Evolutionary conservation across 2,329 filamentous ascomycete species (phyloP).

Genomic region (Aspergillus sp.): DNA sequence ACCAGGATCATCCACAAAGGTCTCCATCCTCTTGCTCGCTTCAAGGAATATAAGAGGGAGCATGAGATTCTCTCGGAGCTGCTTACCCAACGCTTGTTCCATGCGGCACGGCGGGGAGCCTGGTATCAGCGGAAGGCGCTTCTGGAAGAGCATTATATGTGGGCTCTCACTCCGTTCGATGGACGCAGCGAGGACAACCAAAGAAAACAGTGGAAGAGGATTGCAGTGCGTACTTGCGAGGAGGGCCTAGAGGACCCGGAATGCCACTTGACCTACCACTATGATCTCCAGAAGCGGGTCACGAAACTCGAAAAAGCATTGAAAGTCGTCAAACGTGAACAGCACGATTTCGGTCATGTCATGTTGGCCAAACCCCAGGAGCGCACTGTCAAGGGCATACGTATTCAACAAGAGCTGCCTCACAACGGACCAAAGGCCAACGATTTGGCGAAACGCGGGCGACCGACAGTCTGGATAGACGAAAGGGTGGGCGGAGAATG

Average conservation of each 20-base stretch:
- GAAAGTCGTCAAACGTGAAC: conserved; percentile 70
- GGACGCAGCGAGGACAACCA: conserved; percentile 48
- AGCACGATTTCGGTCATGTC: conserved; percentile 89
- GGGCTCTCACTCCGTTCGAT: conserved; percentile 44
- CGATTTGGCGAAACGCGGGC: conserved; percentile 21
- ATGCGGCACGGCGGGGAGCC: conserved; percentile 69
- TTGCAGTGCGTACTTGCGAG: conserved; percentile 74
- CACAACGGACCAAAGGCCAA: conserved; percentile 8
- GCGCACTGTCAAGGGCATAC: conserved; percentile 65
- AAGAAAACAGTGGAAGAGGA: conserved; percentile 73
- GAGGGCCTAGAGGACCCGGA: conserved; percentile 74
- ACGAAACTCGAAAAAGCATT: conserved; percentile 78
- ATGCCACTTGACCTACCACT: conserved; percentile 87
- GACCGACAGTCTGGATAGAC: conserved; percentile 77
- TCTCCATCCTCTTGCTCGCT: conserved; percentile 64
- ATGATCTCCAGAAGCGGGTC: conserved; percentile 90
- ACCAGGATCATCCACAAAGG: conserved; percentile 89
- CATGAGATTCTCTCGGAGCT: conserved; percentile 65
- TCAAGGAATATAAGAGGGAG: conserved; percentile 72
- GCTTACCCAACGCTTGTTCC: conserved; percentile 72
- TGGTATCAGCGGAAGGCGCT: conserved; percentile 97
- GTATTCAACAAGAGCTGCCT: conserved; percentile 55
- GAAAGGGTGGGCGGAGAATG: conserved; percentile 63
- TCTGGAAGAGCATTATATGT: conserved; percentile 92
- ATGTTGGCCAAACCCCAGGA: conserved; percentile 65